Base-by-base conservation (phyloP, 306 rosid species). In the Sphenostylis stenocarpa region DNA sequence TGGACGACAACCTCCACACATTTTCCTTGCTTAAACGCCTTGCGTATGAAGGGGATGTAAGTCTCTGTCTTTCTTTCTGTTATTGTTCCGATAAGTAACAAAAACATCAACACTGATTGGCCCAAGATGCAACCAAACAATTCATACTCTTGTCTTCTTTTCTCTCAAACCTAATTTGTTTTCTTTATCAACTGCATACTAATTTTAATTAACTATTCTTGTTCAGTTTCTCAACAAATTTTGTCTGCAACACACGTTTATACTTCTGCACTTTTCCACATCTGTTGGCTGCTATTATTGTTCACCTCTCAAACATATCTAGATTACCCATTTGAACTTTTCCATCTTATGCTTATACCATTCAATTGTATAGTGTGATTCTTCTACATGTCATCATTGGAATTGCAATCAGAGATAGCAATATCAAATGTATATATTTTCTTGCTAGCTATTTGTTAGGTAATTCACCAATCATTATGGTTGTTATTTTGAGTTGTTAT, bases 1-100 rank as follows among this genome's bases (percentile, higher is more conserved):
- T 91, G 77, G 93, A 93, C 78, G 91, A 88, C 58, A 89, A 86
- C 16, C 84, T 85, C 7, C 85, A 77, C 60, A 82, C 95, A 0
- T 93, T 89, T 72, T 76, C 60, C 51, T 68, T 93, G 66, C 93
- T 93, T 65, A 93, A 85, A 77, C 85, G 84, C 63, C 90, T 93
- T 41, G 93, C 91, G 15, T 88, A 67, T 61, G 95, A 93, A 75
- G 90, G 83, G 24, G 98, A 89, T 73, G 98, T 93, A 83, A 87
- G 96, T 65, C 53, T 17, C n/a, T 24, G 2, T 21, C 16, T 21
- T 9, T 21, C 24, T 61, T 20, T 9, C 11, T 47, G 9, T 47
- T 47, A 3, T 9, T 47, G 9, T 38, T n/a, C n/a, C n/a, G 13
- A 38, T 38, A 38, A 38, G 9, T 31, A 38, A 9, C 8, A 48